phyloP scores from a whole-genome alignment of 805 yeast species.

The Kluyveromyces nonfermentans region DNA sequence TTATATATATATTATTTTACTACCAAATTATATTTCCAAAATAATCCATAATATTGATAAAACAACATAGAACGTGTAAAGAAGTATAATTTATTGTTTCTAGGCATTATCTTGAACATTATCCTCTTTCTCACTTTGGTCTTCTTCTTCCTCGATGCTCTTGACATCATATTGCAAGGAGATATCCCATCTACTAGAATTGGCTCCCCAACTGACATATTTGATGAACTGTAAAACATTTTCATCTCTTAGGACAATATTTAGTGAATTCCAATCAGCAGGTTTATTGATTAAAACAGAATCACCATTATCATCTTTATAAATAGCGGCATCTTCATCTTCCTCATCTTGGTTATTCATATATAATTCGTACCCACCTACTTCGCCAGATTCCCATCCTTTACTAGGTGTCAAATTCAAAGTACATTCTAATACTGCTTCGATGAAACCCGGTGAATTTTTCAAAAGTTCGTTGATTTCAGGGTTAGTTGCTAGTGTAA shows the following conservation, averaged over 20 bases:
- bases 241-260: slow-evolving; percentile 72
- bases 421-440: slow-evolving; percentile 66
- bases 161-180: slow-evolving; percentile 69
- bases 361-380: slow-evolving; percentile 90
- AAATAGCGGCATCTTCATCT: slow-evolving; percentile 70
- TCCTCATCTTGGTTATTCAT: slow-evolving; percentile 53
- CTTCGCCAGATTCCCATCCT: slow-evolving; percentile 83
- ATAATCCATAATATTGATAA: neutral
- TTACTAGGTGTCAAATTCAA: slow-evolving; percentile 67
- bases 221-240: slow-evolving; percentile 86
- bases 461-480: slow-evolving; percentile 34
- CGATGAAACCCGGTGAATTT: slow-evolving; percentile 25
- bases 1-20: too few relatives aligned
- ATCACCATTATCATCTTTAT: slow-evolving; percentile 55
- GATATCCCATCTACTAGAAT: slow-evolving; percentile 90
- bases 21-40: neutral
- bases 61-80: neutral
- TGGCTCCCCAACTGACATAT: slow-evolving; percentile 80
- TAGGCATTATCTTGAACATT: too few relatives aligned
- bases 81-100: too few relatives aligned
- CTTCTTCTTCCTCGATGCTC: slow-evolving; percentile 36
- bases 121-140: slow-evolving; percentile 15
- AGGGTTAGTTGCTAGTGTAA: slow-evolving; percentile 69
- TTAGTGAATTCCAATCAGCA: slow-evolving; percentile 76
- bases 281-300: slow-evolving; percentile 71